These are phyloP conservation scores for Physocladia obscura DNA, from an alignment of 192 early-diverging fungal genomes.

Conservation along the genomic window DNA sequence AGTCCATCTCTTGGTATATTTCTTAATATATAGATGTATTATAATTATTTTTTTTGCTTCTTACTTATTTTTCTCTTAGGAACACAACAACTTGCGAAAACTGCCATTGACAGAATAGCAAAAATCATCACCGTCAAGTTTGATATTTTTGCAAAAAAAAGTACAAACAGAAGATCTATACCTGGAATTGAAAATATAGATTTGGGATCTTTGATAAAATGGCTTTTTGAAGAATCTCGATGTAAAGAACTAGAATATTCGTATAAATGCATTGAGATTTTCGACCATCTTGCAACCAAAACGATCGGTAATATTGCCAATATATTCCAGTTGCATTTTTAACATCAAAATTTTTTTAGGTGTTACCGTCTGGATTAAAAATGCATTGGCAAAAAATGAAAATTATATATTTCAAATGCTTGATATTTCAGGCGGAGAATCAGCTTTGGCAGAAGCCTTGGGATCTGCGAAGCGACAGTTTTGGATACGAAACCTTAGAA, in stretches of 20 bases:
- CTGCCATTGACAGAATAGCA: constrained; percentile 57
- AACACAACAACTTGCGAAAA: constrained; percentile 49
- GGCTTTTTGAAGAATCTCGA: constrained; percentile 59
- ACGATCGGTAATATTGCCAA: constrained; percentile 41
- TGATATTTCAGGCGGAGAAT: neutral
- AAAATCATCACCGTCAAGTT: constrained; percentile 60
- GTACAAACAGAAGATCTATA: constrained; percentile 44
- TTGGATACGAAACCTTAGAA: neutral
- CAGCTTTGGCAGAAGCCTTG: neutral
- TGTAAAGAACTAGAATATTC: constrained; percentile 58
- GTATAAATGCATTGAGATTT: constrained; percentile 60
- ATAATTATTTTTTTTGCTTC: neutral
- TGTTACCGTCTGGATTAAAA: constrained; percentile 10
- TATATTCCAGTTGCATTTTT: neutral
- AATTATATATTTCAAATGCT: constrained; percentile 8
- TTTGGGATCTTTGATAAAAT: constrained; percentile 52
- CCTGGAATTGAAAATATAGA: constrained; percentile 44
- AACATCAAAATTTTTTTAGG: neutral
- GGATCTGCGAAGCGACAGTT: neutral
- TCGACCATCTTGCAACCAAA: constrained; percentile 54
- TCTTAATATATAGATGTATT: neutral
- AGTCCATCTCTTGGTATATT: constrained; percentile 53
- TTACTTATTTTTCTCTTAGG: constrained; percentile 35
- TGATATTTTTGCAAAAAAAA: constrained; percentile 48
- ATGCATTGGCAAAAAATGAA: neutral